A percentile compares a stretch with the other conserved stretches of the same genome.
These are phyloP conservation scores for Ceratobasidium sp. DNA, from an alignment of 1,284 basidiomycete genomes.

Conservation along the genomic window DNA sequence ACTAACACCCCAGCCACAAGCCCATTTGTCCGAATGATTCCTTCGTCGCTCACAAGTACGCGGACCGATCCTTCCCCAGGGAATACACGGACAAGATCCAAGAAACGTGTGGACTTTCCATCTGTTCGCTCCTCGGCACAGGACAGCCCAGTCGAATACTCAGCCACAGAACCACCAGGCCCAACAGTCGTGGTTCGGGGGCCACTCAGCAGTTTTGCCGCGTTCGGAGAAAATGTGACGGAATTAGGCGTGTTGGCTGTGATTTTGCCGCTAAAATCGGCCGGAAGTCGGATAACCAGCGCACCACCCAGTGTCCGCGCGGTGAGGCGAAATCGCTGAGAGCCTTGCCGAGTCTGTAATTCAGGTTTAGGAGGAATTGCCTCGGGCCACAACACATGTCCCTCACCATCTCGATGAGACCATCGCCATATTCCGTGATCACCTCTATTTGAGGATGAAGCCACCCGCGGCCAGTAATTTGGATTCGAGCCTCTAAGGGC, in stretches of 20 bases:
- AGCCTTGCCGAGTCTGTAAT: conserved; percentile 35
- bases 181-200: conserved; percentile 30
- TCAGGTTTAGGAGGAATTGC: neutral
- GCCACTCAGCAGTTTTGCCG: conserved; percentile 11
- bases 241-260: conserved; percentile 9
- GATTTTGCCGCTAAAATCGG: conserved; percentile 24
- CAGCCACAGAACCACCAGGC: neutral
- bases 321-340: conserved; percentile 34
- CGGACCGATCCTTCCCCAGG: conserved; percentile 28
- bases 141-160: conserved; percentile 20
- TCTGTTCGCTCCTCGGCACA: neutral
- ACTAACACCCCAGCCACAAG: conserved; percentile 32
- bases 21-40: conserved; percentile 24
- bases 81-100: conserved; percentile 16
- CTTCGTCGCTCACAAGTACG: conserved; percentile 33
- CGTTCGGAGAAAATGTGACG: conserved; percentile 27
- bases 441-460: conserved; percentile 20
- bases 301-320: conserved; percentile 27
- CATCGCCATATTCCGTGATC: conserved; percentile 27
- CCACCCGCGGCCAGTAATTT: conserved; percentile 34
- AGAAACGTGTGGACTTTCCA: conserved; percentile 10
- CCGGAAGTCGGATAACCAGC: conserved; percentile 25
- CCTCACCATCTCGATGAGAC: conserved; percentile 27
- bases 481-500: conserved; percentile 26
- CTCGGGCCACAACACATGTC: neutral